Base-by-base conservation (phyloP, 2,329 filamentous ascomycete species). In the Penicillium sp. region DNA sequence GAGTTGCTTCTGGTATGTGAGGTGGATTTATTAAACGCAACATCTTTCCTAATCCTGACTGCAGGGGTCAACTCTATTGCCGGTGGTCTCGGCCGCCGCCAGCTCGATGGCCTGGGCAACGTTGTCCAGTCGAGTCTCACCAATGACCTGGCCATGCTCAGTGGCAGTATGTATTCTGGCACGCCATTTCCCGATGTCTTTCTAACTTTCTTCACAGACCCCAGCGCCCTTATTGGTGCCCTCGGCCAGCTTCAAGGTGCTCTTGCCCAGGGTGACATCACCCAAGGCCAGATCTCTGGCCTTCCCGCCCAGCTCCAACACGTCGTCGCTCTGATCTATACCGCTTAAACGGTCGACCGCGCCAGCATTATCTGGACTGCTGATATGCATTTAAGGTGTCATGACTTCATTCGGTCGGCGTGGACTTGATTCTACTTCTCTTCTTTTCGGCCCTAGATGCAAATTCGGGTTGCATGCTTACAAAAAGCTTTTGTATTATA, bases 401-500 rank as follows among this genome's bases (percentile, higher is more conserved):
- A 45, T 42, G 37, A 41, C 40, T 27, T 32, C 26, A 14, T 22
- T 32, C 22, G 30, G 12, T 37, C 35, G n/a, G 36, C 20, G 22
- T 12, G 30, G 32, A 29, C 26, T 33, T 30, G 15, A n/a, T 33
- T 34, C 16, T 30, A 30, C 9, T 22, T 27, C 39, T 36, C 14
- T 30, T 5, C 22, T 32, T 30, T 17, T 35, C 13, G 4, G 20
- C 27, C 8, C 16, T 9, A 13, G 9, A 4, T 16, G 2, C 23
- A 6, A 10, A 23, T 34, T 22, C 9, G 18, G 18, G 5, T 22
- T 9, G 18, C 9, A 22, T 5, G 16, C 25, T 28, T 41, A 14
- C 16, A 13, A 39, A 30, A 39, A 13, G 13, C 12, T n/a, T n/a
- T 31, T 52, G 49, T 50, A 51, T 27, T 37, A 39, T 44, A 47